Evolutionary conservation across 495 filamentous ascomycete genomes (phyloP), one percentile per base, ranked within the genome.

Genomic region (Aspergillus ellipticus): DNA sequence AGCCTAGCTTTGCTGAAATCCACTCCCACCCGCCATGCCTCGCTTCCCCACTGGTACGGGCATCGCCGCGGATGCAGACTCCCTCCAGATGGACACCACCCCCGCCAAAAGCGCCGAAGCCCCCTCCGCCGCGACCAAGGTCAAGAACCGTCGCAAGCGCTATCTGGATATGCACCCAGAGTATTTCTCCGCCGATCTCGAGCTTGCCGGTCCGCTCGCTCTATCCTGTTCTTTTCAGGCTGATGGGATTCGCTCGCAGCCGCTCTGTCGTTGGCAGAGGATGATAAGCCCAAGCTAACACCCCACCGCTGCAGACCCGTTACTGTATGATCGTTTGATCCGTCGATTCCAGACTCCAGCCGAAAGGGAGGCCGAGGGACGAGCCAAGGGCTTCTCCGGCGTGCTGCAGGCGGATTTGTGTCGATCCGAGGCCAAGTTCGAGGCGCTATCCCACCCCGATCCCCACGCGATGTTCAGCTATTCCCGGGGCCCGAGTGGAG

Each of bases 281-380:
- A 6, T 50, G 16, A 17, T 33, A 24, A 54, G 54, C 54, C 64
- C 63, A 62, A 65, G 62, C 74, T 74, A 68, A 74, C 63, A 49
- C 51, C 35, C 56, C 35, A 54, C 42, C 55, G 54, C 48, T 58
- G 48, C 72, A 88, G 89, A 92, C 68, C 89, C 89, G 0, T 74
- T 92, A 20, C 79, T 91, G 42, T 92, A 95, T 73, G 89, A 93
- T 65, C 81, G 82, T 51, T 76, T 92, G 13, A 82, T 95, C 61
- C 85, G 88, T 42, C 86, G 85, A 57, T 92, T 92, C 69, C 89
- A 90, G 51, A 84, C 83, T 3, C 66, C 86, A 13, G 76, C 79
- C 13, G 89, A 95, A 72, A 79, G 89, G 50, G 86, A 90, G 67
- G 80, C 76, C 13, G 86, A 90, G 56, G 88, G 85, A 11, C 81